Evolutionary conservation across 176 grass and related monocot species (phyloP).

Genomic region (Eleusine indica): DNA sequence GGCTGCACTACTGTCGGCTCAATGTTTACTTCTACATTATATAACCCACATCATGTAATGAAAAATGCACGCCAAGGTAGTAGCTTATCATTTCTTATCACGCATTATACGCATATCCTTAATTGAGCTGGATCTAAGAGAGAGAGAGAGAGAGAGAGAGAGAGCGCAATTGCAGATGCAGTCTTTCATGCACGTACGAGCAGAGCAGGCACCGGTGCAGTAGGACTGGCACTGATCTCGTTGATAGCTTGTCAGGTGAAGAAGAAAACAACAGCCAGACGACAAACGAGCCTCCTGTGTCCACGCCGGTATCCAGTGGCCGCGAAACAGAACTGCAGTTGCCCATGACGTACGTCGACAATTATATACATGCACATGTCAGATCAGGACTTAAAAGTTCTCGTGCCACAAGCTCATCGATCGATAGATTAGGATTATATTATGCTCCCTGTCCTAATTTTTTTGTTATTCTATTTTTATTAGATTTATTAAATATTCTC

Average conservation of each 20-base stretch:
- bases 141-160: background rate
- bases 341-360: conserved; percentile 21
- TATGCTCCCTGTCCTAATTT: too few species aligned
- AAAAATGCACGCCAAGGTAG: background rate
- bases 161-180: background rate
- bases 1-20: background rate
- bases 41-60: conserved; percentile 19
- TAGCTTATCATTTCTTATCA: conserved; percentile 38
- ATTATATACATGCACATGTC: conserved; percentile 33
- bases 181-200: conserved; percentile 1
- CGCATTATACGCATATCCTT: background rate
- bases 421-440: background rate
- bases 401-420: conserved; percentile 33
- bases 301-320: conserved; percentile 26
- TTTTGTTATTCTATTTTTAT: too few species aligned
- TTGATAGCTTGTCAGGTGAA: conserved; percentile 44
- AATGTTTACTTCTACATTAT: background rate
- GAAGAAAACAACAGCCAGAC: conserved; percentile 57
- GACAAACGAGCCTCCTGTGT: conserved; percentile 45
- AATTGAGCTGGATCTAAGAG: background rate
- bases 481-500: too few species aligned
- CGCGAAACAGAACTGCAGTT: conserved; percentile 49
- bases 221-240: conserved; percentile 21
- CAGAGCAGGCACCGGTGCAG: conserved; percentile 1
- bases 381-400: conserved; percentile 48